phyloP scores from a whole-genome alignment of 202 grass and related monocot genomes.

The Schoenoplectus tabernaemontani region DNA sequence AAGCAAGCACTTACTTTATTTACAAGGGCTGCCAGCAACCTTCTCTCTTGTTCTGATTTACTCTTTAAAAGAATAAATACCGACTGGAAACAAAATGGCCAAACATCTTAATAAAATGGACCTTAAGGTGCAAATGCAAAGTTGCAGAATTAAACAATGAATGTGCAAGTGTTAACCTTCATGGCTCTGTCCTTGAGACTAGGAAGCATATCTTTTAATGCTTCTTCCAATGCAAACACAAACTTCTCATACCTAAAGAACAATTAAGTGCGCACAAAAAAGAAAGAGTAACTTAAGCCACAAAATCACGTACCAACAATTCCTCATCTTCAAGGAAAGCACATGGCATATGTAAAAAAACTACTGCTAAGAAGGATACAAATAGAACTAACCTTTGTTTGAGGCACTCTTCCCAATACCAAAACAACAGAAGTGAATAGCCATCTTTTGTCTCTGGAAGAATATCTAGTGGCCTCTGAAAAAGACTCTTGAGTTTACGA shows the following conservation, averaged over 20 bases:
- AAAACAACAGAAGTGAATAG: conserved; percentile 83
- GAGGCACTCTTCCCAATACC: conserved; percentile 94
- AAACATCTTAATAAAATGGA: conserved; percentile 1
- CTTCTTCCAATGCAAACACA: conserved; percentile 86
- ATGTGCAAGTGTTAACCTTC: conserved; percentile 45
- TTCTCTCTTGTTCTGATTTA: conserved; percentile 94
- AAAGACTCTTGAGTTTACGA: conserved; percentile 84
- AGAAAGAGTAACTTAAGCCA: background rate
- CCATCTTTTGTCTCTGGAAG: conserved; percentile 98
- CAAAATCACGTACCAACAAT: background rate
- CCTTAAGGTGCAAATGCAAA: background rate
- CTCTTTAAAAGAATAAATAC: conserved; percentile 75
- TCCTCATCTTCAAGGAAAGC: background rate
- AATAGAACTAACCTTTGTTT: conserved; percentile 56
- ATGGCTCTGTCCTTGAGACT: conserved; percentile 97
- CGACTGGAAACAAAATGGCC: conserved; percentile 49
- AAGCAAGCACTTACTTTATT: conserved; percentile 65
- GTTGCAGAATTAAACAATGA: background rate
- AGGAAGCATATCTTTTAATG: conserved; percentile 90
- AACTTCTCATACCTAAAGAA: conserved; percentile 80
- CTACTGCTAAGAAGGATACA: background rate
- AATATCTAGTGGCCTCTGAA: conserved; percentile 62
- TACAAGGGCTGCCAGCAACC: conserved; percentile 83
- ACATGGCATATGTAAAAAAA: background rate
- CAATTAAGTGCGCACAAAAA: conserved; percentile 10